Percentiles rank a stretch among this genome's conserved stretches.
Conservation (phyloP, 2,329 filamentous ascomycete genomes). For the Apiospora phragmitis region DNA sequence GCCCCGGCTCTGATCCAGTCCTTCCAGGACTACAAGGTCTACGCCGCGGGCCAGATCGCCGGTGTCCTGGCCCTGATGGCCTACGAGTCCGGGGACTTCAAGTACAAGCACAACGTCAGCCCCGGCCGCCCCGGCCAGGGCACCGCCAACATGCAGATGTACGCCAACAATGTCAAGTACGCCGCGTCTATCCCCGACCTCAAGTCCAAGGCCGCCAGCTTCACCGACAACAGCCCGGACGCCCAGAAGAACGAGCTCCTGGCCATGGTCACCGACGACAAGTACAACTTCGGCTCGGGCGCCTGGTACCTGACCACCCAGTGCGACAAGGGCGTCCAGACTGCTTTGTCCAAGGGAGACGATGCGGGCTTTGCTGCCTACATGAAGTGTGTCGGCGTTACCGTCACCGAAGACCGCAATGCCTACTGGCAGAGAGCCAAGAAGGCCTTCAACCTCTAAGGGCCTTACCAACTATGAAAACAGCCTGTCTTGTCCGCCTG, state of each 20-base stretch:
- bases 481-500: background rate
- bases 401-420: constrained; percentile 31
- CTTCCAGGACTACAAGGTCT: constrained; percentile 59
- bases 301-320: constrained; percentile 52
- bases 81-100: constrained; percentile 69
- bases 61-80: constrained; percentile 70
- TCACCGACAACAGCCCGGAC: constrained; percentile 25
- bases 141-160: constrained; percentile 59
- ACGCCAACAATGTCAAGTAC: constrained; percentile 46
- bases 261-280: constrained; percentile 45
- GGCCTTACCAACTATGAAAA: background rate
- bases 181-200: constrained; percentile 45
- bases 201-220: constrained; percentile 30
- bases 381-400: constrained; percentile 48
- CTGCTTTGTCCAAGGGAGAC: constrained; percentile 34
- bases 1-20: constrained; percentile 56
- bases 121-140: constrained; percentile 66
- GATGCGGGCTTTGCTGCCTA: constrained; percentile 47
- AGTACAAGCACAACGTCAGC: constrained; percentile 68
- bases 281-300: constrained; percentile 55
- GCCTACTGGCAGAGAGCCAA: constrained; percentile 48
- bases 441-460: constrained; percentile 43
- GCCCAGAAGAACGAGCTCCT: constrained; percentile 42
- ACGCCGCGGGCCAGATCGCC: constrained; percentile 60
- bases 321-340: constrained; percentile 32